Evolutionary conservation across 345 rosid genomes (phyloP), one percentile per base, ranked within the genome.

Genomic region (Salix caprea): DNA sequence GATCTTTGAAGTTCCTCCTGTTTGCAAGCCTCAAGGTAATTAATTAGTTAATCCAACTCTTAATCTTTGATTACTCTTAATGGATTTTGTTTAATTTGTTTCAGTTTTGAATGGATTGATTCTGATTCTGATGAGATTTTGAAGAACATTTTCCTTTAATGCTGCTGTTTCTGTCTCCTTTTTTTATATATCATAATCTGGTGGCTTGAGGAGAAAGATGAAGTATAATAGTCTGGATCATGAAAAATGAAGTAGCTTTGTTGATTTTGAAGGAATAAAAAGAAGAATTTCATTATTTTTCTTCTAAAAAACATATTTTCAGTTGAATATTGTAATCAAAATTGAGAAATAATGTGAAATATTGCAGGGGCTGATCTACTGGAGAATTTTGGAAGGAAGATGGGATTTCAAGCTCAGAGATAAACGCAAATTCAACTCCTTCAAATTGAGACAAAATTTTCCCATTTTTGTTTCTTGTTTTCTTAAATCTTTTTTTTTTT

Each of bases 1-100:
- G 83, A 89, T 94, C 58, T 94, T 94, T 78, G 97, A 94, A 91
- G 90, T 86, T 64, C 98, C 98, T 74, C 97, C 97, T 58, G 83
- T 85, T 77, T 94, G 98, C 83, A 87, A 87, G 76, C 89, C 88
- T 69, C 88, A 77, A 78, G 90, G 91, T 89, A 68, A 15, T 21
- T 34, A 26, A n/a, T 10, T 26, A 7, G 11, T 42, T 4, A 42
- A 42, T 42, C 10, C 11, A 11, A 42, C 46, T 10, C 12, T 10
- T 42, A 2, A 42, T 11, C 14, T 73, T 60, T 18, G 40, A 23
- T 34, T 8, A 40, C 21, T 19, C 68, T 58, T 2, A 18, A 12
- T 11, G 69, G 69, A 61, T 14, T 64, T 52, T 39, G 16, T 28
- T 26, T 21, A 18, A 26, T 23, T 23, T 16, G 23, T 48, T 52